Evolutionary conservation across 192 early-diverging fungal species (phyloP).

Genomic region (Podila verticillata): DNA sequence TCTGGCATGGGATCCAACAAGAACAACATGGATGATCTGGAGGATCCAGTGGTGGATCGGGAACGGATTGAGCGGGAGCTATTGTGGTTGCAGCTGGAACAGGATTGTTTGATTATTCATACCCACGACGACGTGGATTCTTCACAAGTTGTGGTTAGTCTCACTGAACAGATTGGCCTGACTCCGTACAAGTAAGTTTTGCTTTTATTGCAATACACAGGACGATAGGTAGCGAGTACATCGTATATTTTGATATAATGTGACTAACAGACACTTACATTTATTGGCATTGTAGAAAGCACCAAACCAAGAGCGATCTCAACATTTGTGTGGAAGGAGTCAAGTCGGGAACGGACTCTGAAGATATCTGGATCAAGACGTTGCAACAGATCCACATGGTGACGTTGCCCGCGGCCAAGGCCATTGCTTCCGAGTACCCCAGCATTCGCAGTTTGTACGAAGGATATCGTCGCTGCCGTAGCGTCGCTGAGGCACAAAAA

Average conservation of each 20-base stretch:
- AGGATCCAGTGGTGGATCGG: not conserved
- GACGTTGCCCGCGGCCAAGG: slow-evolving; percentile 46
- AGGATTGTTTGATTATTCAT: slow-evolving; percentile 45
- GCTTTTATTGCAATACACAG: not conserved
- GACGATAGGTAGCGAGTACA: not conserved
- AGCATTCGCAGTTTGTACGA: slow-evolving; percentile 49
- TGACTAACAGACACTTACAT: not conserved
- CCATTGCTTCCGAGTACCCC: slow-evolving; percentile 51
- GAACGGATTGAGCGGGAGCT: slow-evolving; percentile 42
- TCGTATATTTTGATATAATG: not conserved
- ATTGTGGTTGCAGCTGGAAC: slow-evolving; percentile 43
- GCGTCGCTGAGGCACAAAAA: slow-evolving; percentile 15
- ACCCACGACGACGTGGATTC: slow-evolving; percentile 50
- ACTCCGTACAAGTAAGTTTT: slow-evolving; percentile 50
- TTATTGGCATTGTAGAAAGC: not conserved
- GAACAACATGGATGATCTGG: not conserved
- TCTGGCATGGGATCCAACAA: not conserved
- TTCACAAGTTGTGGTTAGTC: slow-evolving; percentile 25
- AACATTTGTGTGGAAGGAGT: slow-evolving; percentile 36
- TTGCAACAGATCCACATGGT: slow-evolving; percentile 58
- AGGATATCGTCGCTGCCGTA: slow-evolving; percentile 23
- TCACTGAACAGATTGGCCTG: slow-evolving; percentile 52
- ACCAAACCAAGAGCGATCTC: slow-evolving; percentile 10
- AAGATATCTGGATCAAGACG: slow-evolving; percentile 53
- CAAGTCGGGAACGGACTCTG: slow-evolving; percentile 33